Evolutionary conservation across 805 yeast genomes (phyloP), one percentile per base, ranked within the genome.

Genomic region (Saccharomycopsis sp.): DNA sequence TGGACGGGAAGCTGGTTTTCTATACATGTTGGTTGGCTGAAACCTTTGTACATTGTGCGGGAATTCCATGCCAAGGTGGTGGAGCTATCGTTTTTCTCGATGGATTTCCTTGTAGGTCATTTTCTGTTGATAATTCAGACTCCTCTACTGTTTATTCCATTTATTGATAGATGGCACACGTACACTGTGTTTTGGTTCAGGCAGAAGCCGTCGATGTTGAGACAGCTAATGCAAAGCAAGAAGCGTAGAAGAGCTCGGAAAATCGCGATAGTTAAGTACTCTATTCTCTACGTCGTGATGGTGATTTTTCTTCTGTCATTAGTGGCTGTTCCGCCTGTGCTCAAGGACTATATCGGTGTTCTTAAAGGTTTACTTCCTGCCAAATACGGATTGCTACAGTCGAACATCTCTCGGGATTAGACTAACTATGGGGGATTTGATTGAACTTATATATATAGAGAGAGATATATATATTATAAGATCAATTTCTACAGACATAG

Each of bases 1-100:
- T 94, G 99, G 99, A 89, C 97, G 59, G 99, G 99, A 81, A 92
- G 91, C 75, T 94, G 99, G 99, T 91, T 92, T 73, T 94, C 96
- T 60, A 79, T 89, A 61, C 94, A 96, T 69, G 76, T 93, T 74
- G 99, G 98, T 61, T 84, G 86, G 83, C 84, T 86, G 81, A 97
- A 97, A 20, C 82, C 88, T 80, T 86, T 98, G 38, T 98, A 93
- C 78, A 99, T 99, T 63, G 70, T 88, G 56, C 89, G 99, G 80
- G 99, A 94, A 78, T 89, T 89, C 70, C 80, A 84, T 68, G 97
- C 97, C 65, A 94, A 94, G 82, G 81, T 86, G 63, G 89, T 93
- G 67, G 99, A 94, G 77, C 75, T 89, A 79, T 89, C 97, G 56
- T 93, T 91, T 76, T 94, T 96, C 73, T 93, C 97, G 34, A 97